Conservation (phyloP, 2,329 filamentous ascomycete species). For the Neofusicoccum umdonicola region DNA sequence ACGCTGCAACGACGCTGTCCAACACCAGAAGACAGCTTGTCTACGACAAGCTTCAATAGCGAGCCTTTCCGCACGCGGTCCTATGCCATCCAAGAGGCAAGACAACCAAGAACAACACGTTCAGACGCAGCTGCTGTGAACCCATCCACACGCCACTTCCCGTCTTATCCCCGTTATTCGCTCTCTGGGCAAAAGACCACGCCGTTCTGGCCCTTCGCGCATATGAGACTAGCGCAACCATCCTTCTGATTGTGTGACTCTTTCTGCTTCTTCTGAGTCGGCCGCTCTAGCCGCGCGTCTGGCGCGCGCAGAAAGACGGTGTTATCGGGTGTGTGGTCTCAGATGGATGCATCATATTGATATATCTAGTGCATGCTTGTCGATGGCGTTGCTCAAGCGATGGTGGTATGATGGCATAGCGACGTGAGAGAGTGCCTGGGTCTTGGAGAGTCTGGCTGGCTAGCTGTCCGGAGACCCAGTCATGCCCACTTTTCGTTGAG, state of each 20-base stretch:
- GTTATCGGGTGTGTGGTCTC: neutral
- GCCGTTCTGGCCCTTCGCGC: neutral
- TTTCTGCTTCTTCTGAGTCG: neutral
- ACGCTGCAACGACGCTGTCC: neutral
- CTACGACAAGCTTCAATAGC: constrained; percentile 8
- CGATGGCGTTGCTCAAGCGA: neutral
- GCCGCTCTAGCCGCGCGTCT: neutral
- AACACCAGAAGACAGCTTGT: neutral
- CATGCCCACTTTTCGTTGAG: neutral
- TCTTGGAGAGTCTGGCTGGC: neutral
- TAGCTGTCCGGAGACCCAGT: neutral
- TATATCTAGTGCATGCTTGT: neutral
- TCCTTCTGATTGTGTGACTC: neutral
- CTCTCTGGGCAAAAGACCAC: neutral
- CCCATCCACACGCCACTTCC: neutral
- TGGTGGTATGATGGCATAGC: neutral
- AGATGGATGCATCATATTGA: neutral
- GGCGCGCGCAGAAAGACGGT: neutral
- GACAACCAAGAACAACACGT: neutral
- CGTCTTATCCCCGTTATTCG: neutral
- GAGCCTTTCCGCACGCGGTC: neutral
- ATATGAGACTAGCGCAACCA: neutral
- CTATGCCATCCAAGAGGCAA: neutral
- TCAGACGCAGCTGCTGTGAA: neutral
- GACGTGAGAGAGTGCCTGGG: neutral